phyloP scores from a whole-genome alignment of 768 basidiomycete species.

The Mycena leptocephala region DNA sequence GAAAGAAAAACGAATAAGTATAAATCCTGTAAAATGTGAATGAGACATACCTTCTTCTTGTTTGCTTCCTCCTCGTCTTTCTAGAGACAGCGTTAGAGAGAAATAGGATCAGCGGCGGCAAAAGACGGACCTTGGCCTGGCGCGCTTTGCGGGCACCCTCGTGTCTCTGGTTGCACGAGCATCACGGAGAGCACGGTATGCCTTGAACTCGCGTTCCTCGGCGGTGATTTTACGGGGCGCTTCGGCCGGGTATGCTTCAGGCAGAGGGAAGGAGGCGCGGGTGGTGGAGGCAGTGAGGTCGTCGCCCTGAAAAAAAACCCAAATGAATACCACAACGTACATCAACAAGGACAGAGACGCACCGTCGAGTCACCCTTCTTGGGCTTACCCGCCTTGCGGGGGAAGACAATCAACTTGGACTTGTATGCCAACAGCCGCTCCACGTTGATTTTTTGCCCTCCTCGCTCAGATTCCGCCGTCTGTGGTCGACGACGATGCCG shows the following conservation, averaged over 20 bases:
- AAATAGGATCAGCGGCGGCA: background rate
- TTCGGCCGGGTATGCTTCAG: constrained; percentile 79
- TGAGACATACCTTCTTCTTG: constrained; percentile 85
- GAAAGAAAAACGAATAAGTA: constrained; percentile 30
- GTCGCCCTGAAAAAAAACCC: constrained; percentile 71
- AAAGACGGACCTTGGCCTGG: constrained; percentile 82
- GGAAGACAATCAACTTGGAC: constrained; percentile 94
- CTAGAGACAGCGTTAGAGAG: constrained; percentile 54
- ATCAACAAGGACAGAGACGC: constrained; percentile 50
- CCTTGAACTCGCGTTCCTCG: constrained; percentile 91
- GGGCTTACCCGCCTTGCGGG: constrained; percentile 94
- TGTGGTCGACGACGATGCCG: constrained; percentile 97
- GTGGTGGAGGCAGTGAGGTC: constrained; percentile 87
- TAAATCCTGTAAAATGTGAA: constrained; percentile 37
- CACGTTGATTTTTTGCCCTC: constrained; percentile 97
- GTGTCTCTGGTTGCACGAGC: constrained; percentile 86
- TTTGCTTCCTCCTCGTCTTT: constrained; percentile 94
- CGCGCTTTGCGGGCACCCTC: constrained; percentile 92
- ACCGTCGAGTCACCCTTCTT: constrained; percentile 97
- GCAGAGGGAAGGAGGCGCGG: constrained; percentile 77
- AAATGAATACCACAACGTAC: constrained; percentile 12
- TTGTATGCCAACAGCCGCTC: constrained; percentile 96
- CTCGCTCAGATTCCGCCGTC: constrained; percentile 96
- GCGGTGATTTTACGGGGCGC: constrained; percentile 93
- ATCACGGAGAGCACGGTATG: constrained; percentile 90